These are phyloP conservation scores for Polygonum maritimum DNA, from an alignment of 148 eudicot species.

Conservation along the genomic window DNA sequence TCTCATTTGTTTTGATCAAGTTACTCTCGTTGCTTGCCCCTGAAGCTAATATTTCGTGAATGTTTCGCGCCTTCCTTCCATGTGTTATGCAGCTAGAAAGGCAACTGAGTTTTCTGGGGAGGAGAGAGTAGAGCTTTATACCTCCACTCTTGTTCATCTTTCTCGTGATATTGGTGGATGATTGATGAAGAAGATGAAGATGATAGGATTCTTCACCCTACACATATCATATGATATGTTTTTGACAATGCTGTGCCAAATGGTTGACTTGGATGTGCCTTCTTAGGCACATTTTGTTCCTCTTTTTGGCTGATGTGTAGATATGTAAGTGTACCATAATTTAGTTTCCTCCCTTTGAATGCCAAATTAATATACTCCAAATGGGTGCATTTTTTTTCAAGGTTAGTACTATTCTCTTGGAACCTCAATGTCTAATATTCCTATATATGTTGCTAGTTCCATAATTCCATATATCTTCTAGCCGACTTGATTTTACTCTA, in stretches of 20 bases:
- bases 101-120: conserved; percentile 9
- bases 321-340: not conserved
- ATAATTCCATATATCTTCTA: no score
- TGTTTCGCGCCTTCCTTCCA: no score
- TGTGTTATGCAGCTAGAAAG: not conserved
- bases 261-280: not conserved
- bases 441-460: no score
- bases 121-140: not conserved
- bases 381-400: no score
- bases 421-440: no score
- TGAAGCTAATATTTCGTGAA: not conserved
- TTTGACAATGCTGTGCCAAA: not conserved
- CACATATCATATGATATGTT: not conserved
- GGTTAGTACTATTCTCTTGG: no score
- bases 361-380: no score
- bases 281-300: not conserved
- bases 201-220: not conserved
- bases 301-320: not conserved
- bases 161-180: not conserved
- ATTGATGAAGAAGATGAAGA: not conserved
- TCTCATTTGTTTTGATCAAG: not conserved
- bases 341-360: no score
- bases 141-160: not conserved
- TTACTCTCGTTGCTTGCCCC: not conserved
- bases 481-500: no score